A percentile compares a stretch with the other conserved stretches of the same genome.
These are phyloP conservation scores for Hibiscus tridactylites DNA, from an alignment of 345 rosid genomes.

Conservation along the genomic window DNA sequence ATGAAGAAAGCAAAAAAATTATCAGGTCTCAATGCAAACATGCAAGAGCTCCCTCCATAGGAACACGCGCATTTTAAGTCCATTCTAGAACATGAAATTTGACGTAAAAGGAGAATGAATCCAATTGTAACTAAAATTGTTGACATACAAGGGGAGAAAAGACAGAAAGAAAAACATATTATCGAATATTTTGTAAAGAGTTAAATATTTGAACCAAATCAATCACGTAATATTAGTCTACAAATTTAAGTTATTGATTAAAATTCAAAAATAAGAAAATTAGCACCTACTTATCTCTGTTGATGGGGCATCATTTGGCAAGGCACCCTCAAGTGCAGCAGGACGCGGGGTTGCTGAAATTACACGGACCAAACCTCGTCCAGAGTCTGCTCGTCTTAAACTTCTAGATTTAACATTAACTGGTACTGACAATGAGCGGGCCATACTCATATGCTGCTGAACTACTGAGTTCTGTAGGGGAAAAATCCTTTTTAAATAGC, in stretches of 20 bases:
- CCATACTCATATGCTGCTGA: slow-evolving; percentile 33
- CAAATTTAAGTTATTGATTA: neutral
- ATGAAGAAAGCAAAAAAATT: neutral
- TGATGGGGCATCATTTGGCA: slow-evolving; percentile 16
- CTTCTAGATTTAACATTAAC: slow-evolving; percentile 35
- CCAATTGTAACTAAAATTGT: neutral
- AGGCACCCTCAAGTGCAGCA: slow-evolving; percentile 12
- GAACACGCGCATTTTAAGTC: neutral
- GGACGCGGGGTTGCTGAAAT: slow-evolving; percentile 33
- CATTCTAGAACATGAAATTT: neutral
- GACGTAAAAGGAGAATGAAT: neutral
- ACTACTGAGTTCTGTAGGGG: slow-evolving; percentile 25
- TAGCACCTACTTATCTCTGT: slow-evolving; percentile 26
- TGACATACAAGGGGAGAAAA: neutral
- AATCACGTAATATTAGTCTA: neutral
- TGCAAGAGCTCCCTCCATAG: neutral
- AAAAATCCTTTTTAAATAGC: neutral
- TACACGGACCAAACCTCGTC: slow-evolving; percentile 41
- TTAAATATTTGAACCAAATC: neutral
- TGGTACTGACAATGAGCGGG: slow-evolving; percentile 48
- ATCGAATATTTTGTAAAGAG: neutral
- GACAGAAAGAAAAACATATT: neutral
- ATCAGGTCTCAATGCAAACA: neutral
- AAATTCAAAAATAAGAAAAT: neutral
- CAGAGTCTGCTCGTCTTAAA: slow-evolving; percentile 35